Conservation (phyloP, 805 yeast species). For the Candida nonsorbophila region DNA sequence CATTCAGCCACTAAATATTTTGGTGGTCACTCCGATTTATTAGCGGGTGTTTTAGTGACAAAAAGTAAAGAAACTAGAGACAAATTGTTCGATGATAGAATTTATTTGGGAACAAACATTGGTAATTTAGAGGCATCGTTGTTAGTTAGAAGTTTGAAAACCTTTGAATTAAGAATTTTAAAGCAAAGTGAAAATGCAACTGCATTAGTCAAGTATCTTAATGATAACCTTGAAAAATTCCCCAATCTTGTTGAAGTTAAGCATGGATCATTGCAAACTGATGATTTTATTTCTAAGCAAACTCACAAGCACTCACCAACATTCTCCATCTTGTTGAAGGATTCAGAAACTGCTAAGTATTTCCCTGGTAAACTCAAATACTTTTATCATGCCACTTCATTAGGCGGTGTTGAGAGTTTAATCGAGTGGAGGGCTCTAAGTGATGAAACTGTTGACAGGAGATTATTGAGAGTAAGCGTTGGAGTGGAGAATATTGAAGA, state of each 20-base stretch:
- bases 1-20: conserved; percentile 92
- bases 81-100: conserved; percentile 55
- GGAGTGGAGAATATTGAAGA: conserved; percentile 80
- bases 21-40: conserved; percentile 91
- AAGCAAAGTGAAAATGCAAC: conserved; percentile 63
- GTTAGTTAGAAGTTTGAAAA: conserved; percentile 73
- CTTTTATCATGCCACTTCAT: conserved; percentile 87
- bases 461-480: conserved; percentile 66
- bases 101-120: conserved; percentile 71
- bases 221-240: conserved; percentile 42
- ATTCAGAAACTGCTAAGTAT: conserved; percentile 49
- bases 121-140: conserved; percentile 74
- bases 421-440: conserved; percentile 84
- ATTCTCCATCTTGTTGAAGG: conserved; percentile 55
- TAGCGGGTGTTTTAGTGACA: conserved; percentile 78
- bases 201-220: conserved; percentile 54
- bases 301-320: conserved; percentile 67
- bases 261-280: conserved; percentile 78
- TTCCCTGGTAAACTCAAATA: conserved; percentile 62
- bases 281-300: conserved; percentile 61
- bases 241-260: conserved; percentile 46
- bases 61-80: conserved; percentile 44
- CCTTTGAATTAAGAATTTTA: conserved; percentile 66
- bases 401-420: conserved; percentile 89
- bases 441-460: conserved; percentile 48